Evolutionary conservation across 2,329 filamentous ascomycete genomes (phyloP).

Genomic region (Cladosporium oxysporum): DNA sequence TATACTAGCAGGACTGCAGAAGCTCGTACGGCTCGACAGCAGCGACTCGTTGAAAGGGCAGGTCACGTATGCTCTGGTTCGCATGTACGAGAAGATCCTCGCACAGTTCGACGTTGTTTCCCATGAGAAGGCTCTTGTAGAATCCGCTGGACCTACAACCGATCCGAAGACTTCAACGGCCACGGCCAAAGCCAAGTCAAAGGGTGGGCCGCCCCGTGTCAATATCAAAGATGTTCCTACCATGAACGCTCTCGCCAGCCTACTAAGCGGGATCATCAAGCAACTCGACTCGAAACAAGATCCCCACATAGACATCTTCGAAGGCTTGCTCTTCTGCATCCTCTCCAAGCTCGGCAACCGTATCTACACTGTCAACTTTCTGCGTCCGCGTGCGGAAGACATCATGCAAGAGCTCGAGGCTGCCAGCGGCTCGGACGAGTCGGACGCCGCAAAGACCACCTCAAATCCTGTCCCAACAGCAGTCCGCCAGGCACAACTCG

Average conservation of each 20-base stretch:
- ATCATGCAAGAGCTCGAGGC: slow-evolving; percentile 3
- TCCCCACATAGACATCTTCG: slow-evolving; percentile 44
- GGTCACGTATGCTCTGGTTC: slow-evolving; percentile 34
- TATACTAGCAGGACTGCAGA: slow-evolving; percentile 30
- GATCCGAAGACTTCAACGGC: not conserved
- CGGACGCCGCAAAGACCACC: slow-evolving; percentile 8
- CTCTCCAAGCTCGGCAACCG: slow-evolving; percentile 43
- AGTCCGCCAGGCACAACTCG: slow-evolving; percentile 34
- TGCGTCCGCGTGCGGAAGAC: slow-evolving; percentile 26
- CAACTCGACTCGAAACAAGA: slow-evolving; percentile 39
- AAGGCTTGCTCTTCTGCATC: slow-evolving; percentile 46
- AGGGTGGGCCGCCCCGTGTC: slow-evolving; percentile 20
- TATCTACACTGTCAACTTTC: slow-evolving; percentile 44
- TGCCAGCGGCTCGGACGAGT: slow-evolving; percentile 23
- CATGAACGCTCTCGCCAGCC: slow-evolving; percentile 34
- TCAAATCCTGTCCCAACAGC: not conserved
- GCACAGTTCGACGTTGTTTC: slow-evolving; percentile 30
- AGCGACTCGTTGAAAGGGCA: slow-evolving; percentile 25
- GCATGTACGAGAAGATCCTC: slow-evolving; percentile 42
- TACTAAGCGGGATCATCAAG: slow-evolving; percentile 41
- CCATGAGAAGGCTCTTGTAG: not conserved
- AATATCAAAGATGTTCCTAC: slow-evolving; percentile 28
- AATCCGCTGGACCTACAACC: not conserved
- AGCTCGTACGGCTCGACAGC: slow-evolving; percentile 24
- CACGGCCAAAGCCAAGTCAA: slow-evolving; percentile 24